Evolutionary conservation across 371 early-diverging fungal species (phyloP).

Genomic region (Smittium culicis): DNA sequence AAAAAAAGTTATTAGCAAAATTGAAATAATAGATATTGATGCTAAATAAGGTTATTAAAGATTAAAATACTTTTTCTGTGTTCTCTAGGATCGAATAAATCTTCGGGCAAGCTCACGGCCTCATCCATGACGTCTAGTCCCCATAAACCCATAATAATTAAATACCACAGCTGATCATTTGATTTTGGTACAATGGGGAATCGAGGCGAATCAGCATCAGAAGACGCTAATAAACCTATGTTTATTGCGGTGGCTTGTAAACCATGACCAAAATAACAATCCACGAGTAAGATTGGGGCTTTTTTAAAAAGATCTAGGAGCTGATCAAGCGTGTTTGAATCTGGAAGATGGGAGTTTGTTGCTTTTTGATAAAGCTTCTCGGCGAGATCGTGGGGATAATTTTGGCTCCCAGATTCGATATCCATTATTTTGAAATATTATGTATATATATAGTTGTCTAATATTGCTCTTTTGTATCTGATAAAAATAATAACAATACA

Average conservation of each 20-base stretch:
- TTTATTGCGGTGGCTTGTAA: neutral
- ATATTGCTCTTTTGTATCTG: too few species aligned
- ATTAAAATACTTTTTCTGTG: slow-evolving; percentile 1
- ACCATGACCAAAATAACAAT: neutral
- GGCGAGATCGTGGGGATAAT: slow-evolving; percentile 15
- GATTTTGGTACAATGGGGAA: neutral
- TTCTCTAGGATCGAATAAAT: neutral
- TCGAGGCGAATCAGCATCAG: neutral
- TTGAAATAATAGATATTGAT: neutral
- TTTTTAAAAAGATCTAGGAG: slow-evolving; percentile 1
- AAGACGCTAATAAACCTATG: neutral
- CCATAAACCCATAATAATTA: slow-evolving; percentile 7
- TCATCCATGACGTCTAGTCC: slow-evolving; percentile 8
- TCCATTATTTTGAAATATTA: slow-evolving; percentile 20
- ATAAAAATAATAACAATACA: too few species aligned
- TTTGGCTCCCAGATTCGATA: slow-evolving; percentile 28
- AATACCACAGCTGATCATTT: neutral
- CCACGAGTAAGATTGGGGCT: neutral
- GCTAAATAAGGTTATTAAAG: neutral
- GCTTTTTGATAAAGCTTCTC: neutral
- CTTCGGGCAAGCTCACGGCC: neutral
- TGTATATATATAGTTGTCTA: slow-evolving; percentile 16
- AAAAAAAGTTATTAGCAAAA: neutral
- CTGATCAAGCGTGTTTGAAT: neutral
- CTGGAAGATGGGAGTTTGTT: neutral